Evolutionary conservation across 2,329 filamentous ascomycete genomes (phyloP), one percentile per base, ranked within the genome.

Genomic region (Fusarium neocosmosporiellum): DNA sequence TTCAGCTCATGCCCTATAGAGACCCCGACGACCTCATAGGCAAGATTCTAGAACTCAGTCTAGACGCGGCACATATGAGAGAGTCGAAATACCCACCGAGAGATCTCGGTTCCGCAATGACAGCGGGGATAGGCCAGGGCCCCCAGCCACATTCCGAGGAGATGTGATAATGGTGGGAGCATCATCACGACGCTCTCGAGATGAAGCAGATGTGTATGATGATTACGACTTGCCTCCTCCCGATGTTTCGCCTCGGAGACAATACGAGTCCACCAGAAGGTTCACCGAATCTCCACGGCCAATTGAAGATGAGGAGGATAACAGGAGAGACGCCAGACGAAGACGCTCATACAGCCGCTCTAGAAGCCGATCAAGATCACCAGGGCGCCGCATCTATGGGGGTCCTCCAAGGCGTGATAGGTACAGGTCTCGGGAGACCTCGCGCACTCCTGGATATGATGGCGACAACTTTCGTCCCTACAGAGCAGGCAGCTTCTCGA

Each of bases 271-370:
- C 16, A 39, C 50, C 14, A 55, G 53, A 64, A 43, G 54, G 48
- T 62, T 71, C 24, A 73, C 72, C 4, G 70, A 67, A 55, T 75
- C 72, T 39, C 73, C 72, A 3, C 63, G 54, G 20, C 73, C 63
- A 46, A 73, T 75, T 27, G 73, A 73, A 5, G 65, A 60, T 31
- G 41, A 31, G 2, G 53, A 69, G 41, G 54, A 54, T 22, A 60
- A 37, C 18, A 57, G 62, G 29, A 37, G 37, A 22, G 43, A 41
- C 9, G 5, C 10, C 5, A 61, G 39, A 5, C 58, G 20, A 18
- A 65, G 39, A 18, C 34, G 43, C 7, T 37, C 33, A 5, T 67
- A 55, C 13, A 27, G 57, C 10, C 62, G 39, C 7, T 50, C 46
- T 3, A 60, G 58, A 16, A 72, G 68, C 43, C 62, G 46, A 16